Base-by-base conservation (phyloP, 345 rosid species). In the Lagerstroemia speciosa region DNA sequence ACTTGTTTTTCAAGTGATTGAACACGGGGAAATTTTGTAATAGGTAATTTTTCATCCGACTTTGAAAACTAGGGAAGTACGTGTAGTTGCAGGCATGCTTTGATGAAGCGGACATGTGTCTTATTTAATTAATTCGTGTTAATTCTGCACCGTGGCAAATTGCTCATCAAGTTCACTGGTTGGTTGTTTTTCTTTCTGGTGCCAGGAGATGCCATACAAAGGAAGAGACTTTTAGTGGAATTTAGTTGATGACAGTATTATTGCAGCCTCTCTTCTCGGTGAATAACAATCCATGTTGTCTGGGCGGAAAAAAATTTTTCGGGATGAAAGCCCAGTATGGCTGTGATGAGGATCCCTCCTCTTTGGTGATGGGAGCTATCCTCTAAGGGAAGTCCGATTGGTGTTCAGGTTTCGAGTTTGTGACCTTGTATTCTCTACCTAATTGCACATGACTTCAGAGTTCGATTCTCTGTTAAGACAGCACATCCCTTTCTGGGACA, bases 131-230 rank as follows among this genome's bases (percentile, higher is more conserved):
- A 41, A 16, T 41, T 41, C 14, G 14, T 9, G 14, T 14, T 41
- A 14, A 8, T n/a, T 53, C 60, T 53, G 11, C 6, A 53, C 15
- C 22, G 3, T 26, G 5, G 60, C 60, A 29, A 58, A n/a, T 45
- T 66, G 32, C 26, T 68, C 40, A 19, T 66, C 22, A 32, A 30
- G 31, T n/a, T 33, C 0, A 33, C 20, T 55, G 41, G 62, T 70
- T 17, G 30, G 22, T 48, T 67, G 32, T 45, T 66, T 30, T 64
- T 64, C 61, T 41, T 50, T 52, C 38, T 19, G 45, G 31, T 40
- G 50, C 48, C 88, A 89, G 92, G 89, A 85, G 72, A 89, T 87
- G 90, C 89, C 73, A 6, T 85, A 79, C 69, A 89, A 79, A 74
- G 87, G 95, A 76, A 77, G 90, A 32, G 87, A 89, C 5, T 80